These are phyloP conservation scores for Pseudofabraea citricarpa DNA, from an alignment of 2,329 filamentous ascomycete genomes.

Conservation along the genomic window DNA sequence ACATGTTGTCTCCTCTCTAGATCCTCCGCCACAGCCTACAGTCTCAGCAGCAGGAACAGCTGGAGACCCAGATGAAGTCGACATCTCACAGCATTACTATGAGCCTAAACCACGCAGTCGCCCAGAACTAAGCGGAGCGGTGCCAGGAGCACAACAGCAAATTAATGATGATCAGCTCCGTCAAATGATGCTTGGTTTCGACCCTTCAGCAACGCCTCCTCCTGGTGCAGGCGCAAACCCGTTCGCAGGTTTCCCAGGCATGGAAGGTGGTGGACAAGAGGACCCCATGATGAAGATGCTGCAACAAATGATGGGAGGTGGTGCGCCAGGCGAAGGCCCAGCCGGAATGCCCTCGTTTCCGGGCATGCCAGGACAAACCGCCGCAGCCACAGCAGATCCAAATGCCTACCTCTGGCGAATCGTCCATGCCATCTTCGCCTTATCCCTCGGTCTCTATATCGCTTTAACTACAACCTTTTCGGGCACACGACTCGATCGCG, in stretches of 20 bases:
- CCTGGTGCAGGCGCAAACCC: slow-evolving; percentile 24
- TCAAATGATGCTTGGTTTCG: slow-evolving; percentile 60
- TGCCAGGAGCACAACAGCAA: slow-evolving; percentile 14
- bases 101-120: slow-evolving; percentile 43
- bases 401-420: slow-evolving; percentile 62
- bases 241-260: slow-evolving; percentile 27
- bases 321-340: slow-evolving; percentile 25
- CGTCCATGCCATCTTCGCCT: slow-evolving; percentile 67
- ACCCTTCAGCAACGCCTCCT: slow-evolving; percentile 31
- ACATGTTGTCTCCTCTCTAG: no score
- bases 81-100: slow-evolving; percentile 71
- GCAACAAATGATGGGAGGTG: slow-evolving; percentile 62
- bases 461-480: slow-evolving; percentile 63
- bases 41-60: slow-evolving; percentile 34
- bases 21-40: slow-evolving; percentile 30
- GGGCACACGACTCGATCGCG: slow-evolving; percentile 57
- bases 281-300: slow-evolving; percentile 73
- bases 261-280: slow-evolving; percentile 29
- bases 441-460: slow-evolving; percentile 67
- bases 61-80: slow-evolving; percentile 74
- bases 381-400: slow-evolving; percentile 33
- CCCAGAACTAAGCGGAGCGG: slow-evolving; percentile 24
- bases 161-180: slow-evolving; percentile 56
- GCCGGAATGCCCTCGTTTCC: slow-evolving; percentile 30
- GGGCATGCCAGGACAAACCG: slow-evolving; percentile 21